Conservation (phyloP, 768 basidiomycete genomes). For the Phaffia tasmanica region DNA sequence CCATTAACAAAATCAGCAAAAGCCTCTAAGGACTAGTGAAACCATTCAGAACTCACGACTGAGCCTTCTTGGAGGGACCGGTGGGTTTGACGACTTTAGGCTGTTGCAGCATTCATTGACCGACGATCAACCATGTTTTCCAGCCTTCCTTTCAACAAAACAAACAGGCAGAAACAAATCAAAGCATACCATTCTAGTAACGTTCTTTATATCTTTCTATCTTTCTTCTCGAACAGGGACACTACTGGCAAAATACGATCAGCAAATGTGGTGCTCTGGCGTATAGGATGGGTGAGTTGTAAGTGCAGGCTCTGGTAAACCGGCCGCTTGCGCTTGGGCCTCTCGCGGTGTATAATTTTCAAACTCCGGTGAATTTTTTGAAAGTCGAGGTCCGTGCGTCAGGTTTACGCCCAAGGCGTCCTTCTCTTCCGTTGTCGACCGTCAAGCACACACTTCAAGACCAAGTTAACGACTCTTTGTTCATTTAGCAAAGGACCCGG, state of each 20-base stretch:
- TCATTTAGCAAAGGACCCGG: no score
- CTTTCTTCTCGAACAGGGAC: slow-evolving; percentile 5
- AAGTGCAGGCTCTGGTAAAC: background rate
- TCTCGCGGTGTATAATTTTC: slow-evolving; percentile 1
- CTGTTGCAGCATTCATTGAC: background rate
- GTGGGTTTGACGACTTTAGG: slow-evolving; percentile 9
- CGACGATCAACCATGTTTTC: background rate
- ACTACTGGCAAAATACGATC: slow-evolving; percentile 15
- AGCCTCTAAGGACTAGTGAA: no score
- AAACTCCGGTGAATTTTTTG: slow-evolving; percentile 1
- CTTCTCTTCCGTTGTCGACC: no score
- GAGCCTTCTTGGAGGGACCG: slow-evolving; percentile 16
- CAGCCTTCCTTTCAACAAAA: background rate
- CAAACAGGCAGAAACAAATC: slow-evolving; percentile 1
- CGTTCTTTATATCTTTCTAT: background rate
- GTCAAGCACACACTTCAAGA: no score
- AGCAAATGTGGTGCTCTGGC: slow-evolving; percentile 11
- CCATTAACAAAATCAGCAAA: no score
- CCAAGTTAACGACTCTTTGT: no score
- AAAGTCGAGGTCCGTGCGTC: background rate
- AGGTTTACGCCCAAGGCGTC: no score
- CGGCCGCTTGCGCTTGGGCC: background rate
- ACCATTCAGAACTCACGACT: background rate
- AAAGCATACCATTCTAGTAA: background rate
- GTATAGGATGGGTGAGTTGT: background rate